Evolutionary conservation across 306 rosid species (phyloP).

Genomic region (Trifolium dubium): DNA sequence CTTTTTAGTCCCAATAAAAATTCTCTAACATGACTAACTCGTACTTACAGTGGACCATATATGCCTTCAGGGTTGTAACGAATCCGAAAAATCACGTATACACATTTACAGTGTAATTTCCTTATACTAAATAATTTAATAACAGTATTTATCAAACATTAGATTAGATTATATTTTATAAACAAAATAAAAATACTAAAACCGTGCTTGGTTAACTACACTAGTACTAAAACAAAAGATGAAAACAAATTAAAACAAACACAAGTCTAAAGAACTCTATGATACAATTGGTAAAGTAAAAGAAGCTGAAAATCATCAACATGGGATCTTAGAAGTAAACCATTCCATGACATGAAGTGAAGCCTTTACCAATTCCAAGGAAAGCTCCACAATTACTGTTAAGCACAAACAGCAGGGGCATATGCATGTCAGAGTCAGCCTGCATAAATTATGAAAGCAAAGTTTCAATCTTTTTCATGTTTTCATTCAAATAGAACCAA

Average conservation of each 20-base stretch:
- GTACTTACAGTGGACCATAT: too few relatives aligned
- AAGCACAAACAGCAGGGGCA: slow-evolving; percentile 90
- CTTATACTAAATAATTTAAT: too few relatives aligned
- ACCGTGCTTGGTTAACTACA: too few relatives aligned
- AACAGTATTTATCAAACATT: too few relatives aligned
- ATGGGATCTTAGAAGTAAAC: slow-evolving; percentile 87
- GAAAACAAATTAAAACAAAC: not conserved
- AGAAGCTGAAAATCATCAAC: slow-evolving; percentile 38
- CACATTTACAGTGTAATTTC: too few relatives aligned
- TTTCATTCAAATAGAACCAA: slow-evolving; percentile 19
- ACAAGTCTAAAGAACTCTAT: not conserved
- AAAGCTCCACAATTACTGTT: slow-evolving; percentile 83
- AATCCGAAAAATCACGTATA: too few relatives aligned
- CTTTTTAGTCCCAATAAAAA: too few relatives aligned
- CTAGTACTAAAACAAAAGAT: not conserved
- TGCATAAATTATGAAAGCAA: slow-evolving; percentile 34
- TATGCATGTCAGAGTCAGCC: slow-evolving; percentile 75
- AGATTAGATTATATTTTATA: too few relatives aligned
- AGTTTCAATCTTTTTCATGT: slow-evolving; percentile 11
- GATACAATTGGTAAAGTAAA: not conserved
- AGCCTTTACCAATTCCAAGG: slow-evolving; percentile 74
- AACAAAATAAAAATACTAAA: too few relatives aligned
- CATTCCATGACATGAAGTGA: slow-evolving; percentile 87
- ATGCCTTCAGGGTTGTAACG: too few relatives aligned
- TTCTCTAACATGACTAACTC: too few relatives aligned